Evolutionary conservation across 129 eudicot genomes (phyloP), one percentile per base, ranked within the genome.

Genomic region (Flaveria linearis): DNA sequence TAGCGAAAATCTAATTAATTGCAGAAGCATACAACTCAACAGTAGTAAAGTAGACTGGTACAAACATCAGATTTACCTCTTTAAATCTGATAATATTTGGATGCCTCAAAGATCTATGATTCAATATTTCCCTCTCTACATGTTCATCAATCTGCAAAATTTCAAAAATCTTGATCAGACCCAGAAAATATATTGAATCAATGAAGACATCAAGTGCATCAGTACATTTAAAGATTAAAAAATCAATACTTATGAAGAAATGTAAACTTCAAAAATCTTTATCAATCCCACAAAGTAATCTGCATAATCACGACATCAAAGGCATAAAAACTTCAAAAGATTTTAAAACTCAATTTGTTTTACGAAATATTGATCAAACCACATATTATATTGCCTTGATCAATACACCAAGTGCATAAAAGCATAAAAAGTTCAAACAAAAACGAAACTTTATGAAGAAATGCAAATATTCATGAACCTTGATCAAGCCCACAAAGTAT

Each of bases 1-100:
- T 9, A 28, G 10, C 51, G 22, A 33, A 7, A 3, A 5, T 28
- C 18, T 17, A 47, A 30, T 64, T 7, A 33, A 63, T 10, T 16
- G 42, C 53, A 76, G 23, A 66, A 43, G 33, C 49, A 45, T 14
- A 28, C 62, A 70, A 8, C 67, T 13, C 6, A 36, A 50, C 20
- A 63, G 13, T 5, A 49, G 50, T 75, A 68, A 66, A 51, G 20
- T 72, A 66, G 4, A 51, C 4, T 20, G 74, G 43, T 51, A 52
- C 56, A 76, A 51, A 51, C 80, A 49, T 30, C 36, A 70, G 7
- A 26, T 23, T 79, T 76, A 91, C 97, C 92, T 91, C 97, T 82
- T 91, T 91, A 76, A 91, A 91, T 75, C 90, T 82, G 57, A 91
- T 82, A 9, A 91, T 91, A 82, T 89, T 88, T n/a, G 96, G 92